Base-by-base conservation (phyloP, 164 flowering plant species). In the Aristolochia contorta region DNA sequence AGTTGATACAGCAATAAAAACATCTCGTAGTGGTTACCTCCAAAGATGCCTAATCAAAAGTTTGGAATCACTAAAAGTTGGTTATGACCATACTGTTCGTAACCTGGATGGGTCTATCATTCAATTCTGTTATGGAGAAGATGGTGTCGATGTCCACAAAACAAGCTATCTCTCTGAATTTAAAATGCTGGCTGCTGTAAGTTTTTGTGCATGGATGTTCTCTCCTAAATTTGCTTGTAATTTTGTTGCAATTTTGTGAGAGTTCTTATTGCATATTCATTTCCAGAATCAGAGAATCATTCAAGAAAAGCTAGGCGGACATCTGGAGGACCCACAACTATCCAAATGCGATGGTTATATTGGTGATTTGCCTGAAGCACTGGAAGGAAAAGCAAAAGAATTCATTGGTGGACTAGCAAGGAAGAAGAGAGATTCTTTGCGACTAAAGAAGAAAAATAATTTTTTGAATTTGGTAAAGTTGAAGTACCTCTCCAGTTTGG, bases 11-110 rank as follows among this genome's bases (percentile, higher is more conserved):
- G 99, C 99, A 5, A 91, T 94, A 20, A 94, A 94, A 76, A 94
- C 99, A 72, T 88, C 99, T 61, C 97, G 99, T 12, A 94, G 99
- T 81, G 99, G 99, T 66, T 94, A 94, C 72, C 78, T 94, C 65
- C 99, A 94, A 74, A 78, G 99, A 71, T 91, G 99, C 69, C 74
- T 91, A 22, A 62, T 94, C 60, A 94, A 94, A 76, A 94, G 82
- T 72, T 86, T 94, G 1, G 99, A 94, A 72, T 65, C 82, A 54
- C 77, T 94, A 27, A 90, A 79, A 79, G 85, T 94, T 27, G 61
- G 78, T 61, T 94, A 94, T 75, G 99, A 94, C 73, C 71, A 82
- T 67, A 94, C 95, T 24, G 99, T 91, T 18, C 97, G 99, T 63
- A 97, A 94, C 78, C 76, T 87, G 52, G 99, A 94, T 84, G 96